phyloP scores from a whole-genome alignment of 441 rosid species.

The Gossypium laxum region DNA sequence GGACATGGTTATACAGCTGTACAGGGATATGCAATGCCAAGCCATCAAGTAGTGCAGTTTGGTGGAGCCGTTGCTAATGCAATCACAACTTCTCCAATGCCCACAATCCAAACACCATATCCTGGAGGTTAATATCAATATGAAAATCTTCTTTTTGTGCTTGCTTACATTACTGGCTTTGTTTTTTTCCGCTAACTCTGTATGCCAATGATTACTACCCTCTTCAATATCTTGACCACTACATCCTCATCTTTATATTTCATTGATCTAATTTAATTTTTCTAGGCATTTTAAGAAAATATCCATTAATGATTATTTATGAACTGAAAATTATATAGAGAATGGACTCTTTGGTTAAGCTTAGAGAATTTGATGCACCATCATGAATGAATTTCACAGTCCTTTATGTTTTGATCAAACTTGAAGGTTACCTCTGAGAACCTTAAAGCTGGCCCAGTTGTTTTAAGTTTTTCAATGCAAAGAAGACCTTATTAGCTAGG shows the following conservation, averaged over 20 bases:
- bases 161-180: not conserved
- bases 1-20: slow-evolving; percentile 57
- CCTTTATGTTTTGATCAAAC: slow-evolving; percentile 1
- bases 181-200: not conserved
- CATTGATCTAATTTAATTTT: not conserved
- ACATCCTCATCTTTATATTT: not conserved
- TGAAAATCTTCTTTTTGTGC: not conserved
- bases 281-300: not conserved
- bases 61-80: slow-evolving; percentile 56
- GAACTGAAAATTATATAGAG: not conserved
- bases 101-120: slow-evolving; percentile 67
- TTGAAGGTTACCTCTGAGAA: not conserved
- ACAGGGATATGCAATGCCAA: slow-evolving; percentile 70
- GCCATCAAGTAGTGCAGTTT: slow-evolving; percentile 62
- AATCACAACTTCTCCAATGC: slow-evolving; percentile 50
- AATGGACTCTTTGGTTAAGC: slow-evolving; percentile 5
- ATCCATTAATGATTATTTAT: not conserved
- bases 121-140: slow-evolving; percentile 37
- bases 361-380: not conserved
- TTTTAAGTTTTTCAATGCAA: slow-evolving; percentile 6
- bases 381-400: not conserved
- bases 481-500: slow-evolving; percentile 7
- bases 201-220: not conserved
- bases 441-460: not conserved
- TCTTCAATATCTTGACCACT: not conserved